Evolutionary conservation across 2,329 filamentous ascomycete genomes (phyloP).

Genomic region (Blastomyces percursus): DNA sequence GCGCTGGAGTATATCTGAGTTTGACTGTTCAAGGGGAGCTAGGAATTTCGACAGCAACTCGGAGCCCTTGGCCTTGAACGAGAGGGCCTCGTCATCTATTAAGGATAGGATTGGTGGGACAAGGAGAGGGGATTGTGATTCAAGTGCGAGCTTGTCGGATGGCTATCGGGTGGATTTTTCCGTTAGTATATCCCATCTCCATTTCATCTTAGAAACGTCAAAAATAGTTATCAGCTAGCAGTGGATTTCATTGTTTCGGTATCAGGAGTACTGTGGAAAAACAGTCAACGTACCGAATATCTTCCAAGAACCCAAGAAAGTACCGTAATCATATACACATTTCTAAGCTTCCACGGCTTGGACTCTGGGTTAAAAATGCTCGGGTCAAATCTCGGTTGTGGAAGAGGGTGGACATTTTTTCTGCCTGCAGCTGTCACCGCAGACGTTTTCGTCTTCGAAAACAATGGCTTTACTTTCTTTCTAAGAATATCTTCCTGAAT

Average conservation of each 20-base stretch:
- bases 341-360: conserved; percentile 31
- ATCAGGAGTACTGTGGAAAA: not conserved
- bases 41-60: conserved; percentile 27
- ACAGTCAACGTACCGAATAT: conserved; percentile 24
- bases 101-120: conserved; percentile 34
- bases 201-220: conserved; percentile 9
- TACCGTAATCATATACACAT: conserved; percentile 28
- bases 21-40: conserved; percentile 23
- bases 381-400: conserved; percentile 28
- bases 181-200: not conserved
- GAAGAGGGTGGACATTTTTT: conserved; percentile 33
- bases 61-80: conserved; percentile 32
- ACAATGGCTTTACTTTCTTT: conserved; percentile 31
- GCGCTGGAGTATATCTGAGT: conserved; percentile 31
- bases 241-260: too few relatives aligned
- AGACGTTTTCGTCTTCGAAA: conserved; percentile 32
- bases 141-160: conserved; percentile 23
- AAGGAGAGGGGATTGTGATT: conserved; percentile 35
- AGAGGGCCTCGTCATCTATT: conserved; percentile 32
- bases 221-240: not conserved
- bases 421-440: conserved; percentile 34
- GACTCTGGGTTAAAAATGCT: conserved; percentile 26
- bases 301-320: conserved; percentile 27
- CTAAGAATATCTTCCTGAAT: conserved; percentile 20
- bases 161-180: conserved; percentile 14